A percentile compares a stretch with the other conserved stretches of the same genome.
Evolutionary conservation across 805 yeast genomes (phyloP).

Genomic region (Schwanniomyces polymorphus): DNA sequence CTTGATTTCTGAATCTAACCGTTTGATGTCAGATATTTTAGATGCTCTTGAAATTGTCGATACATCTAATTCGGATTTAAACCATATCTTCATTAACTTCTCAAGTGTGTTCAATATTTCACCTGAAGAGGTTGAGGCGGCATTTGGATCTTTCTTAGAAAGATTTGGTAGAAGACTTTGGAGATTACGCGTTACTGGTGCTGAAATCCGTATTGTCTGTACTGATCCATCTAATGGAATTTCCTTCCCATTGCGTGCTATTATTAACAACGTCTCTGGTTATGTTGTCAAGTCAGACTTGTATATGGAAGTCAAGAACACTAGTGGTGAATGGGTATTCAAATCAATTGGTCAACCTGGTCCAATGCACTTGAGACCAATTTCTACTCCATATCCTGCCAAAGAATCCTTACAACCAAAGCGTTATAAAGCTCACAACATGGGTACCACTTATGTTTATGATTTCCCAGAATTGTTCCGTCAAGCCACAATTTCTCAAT

Average conservation of each 20-base stretch:
- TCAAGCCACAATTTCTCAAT: slow-evolving; percentile 81
- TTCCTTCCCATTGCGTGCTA: slow-evolving; percentile 94
- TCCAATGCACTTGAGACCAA: slow-evolving; percentile 94
- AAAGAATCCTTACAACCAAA: slow-evolving; percentile 98
- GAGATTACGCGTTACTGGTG: slow-evolving; percentile 95
- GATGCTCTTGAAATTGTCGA: slow-evolving; percentile 94
- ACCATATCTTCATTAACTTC: slow-evolving; percentile 95
- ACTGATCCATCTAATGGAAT: slow-evolving; percentile 84
- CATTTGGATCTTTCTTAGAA: slow-evolving; percentile 96
- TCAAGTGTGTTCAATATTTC: slow-evolving; percentile 92
- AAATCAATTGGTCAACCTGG: slow-evolving; percentile 95
- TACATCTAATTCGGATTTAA: slow-evolving; percentile 91
- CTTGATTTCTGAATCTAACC: slow-evolving; percentile 92
- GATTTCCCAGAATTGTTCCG: slow-evolving; percentile 99
- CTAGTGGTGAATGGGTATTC: slow-evolving; percentile 95
- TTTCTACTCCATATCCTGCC: slow-evolving; percentile 94
- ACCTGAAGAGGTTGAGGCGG: slow-evolving; percentile 95
- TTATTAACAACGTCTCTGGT: slow-evolving; percentile 95
- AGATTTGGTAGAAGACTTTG: slow-evolving; percentile 96
- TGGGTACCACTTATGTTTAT: slow-evolving; percentile 97
- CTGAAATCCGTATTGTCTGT: slow-evolving; percentile 95
- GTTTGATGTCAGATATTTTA: slow-evolving; percentile 92
- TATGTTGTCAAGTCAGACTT: slow-evolving; percentile 94
- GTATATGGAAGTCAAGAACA: slow-evolving; percentile 90
- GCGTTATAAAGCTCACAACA: slow-evolving; percentile 95